phyloP scores from a whole-genome alignment of 441 rosid species.

The Eutrema salsugineum region DNA sequence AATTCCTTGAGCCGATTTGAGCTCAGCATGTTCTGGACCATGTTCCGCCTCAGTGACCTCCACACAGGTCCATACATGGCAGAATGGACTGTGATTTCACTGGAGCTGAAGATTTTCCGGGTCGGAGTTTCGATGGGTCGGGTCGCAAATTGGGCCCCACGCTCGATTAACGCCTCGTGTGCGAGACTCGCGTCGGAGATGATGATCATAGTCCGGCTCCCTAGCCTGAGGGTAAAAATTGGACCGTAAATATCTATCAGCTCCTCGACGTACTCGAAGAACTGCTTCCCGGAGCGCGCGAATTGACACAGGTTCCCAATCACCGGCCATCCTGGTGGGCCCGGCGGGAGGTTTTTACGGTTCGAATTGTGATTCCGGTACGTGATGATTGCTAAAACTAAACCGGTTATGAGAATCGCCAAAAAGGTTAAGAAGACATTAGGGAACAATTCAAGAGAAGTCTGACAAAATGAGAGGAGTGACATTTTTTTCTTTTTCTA shows the following conservation, averaged over 20 bases:
- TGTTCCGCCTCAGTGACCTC: conserved; percentile 72
- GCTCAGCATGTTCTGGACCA: conserved; percentile 87
- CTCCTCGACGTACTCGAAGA: conserved; percentile 52
- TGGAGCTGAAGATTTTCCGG: conserved; percentile 63
- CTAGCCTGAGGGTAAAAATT: conserved; percentile 66
- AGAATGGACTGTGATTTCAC: conserved; percentile 77
- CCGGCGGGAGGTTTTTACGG: conserved; percentile 62
- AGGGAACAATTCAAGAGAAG: conserved; percentile 14
- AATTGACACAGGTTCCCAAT: conserved; percentile 85
- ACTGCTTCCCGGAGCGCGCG: conserved; percentile 61
- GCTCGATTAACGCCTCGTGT: conserved; percentile 66
- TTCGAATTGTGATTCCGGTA: conserved; percentile 31
- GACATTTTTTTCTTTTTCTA: not conserved
- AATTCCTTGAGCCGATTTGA: conserved; percentile 60
- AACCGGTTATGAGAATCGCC: conserved; percentile 29
- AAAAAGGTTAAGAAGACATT: conserved; percentile 35
- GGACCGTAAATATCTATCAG: conserved; percentile 52
- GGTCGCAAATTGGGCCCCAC: conserved; percentile 51
- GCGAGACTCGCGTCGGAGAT: conserved; percentile 51
- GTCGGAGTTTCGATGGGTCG: conserved; percentile 79
- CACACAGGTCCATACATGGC: conserved; percentile 72
- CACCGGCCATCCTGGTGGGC: conserved; percentile 84
- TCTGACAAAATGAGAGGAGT: not conserved
- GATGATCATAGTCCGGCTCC: conserved; percentile 63
- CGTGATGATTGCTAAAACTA: conserved; percentile 30